phyloP scores from a whole-genome alignment of 1,139 yeast genomes.

The Geotrichum europaeum region DNA sequence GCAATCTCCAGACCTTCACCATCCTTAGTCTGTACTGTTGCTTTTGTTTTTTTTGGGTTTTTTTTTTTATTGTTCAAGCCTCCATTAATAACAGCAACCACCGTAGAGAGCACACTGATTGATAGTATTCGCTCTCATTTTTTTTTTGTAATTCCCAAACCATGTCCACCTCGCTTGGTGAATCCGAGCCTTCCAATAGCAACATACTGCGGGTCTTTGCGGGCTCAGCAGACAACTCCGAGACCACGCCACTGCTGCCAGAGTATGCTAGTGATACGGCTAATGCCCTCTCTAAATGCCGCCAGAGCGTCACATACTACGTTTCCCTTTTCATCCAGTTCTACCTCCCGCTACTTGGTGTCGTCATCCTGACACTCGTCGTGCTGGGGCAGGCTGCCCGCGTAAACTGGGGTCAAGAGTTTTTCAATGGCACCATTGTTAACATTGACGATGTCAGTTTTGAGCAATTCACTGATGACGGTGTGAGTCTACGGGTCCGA shows the following conservation, averaged over 20 bases:
- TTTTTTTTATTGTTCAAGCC: background rate
- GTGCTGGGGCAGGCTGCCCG: background rate
- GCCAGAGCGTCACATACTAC: background rate
- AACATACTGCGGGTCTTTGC: background rate
- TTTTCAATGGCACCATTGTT: slow-evolving; percentile 12
- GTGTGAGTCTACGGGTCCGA: slow-evolving; percentile 10
- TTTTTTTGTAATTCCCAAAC: background rate
- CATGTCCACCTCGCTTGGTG: background rate
- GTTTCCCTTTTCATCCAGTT: background rate
- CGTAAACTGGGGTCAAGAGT: slow-evolving; percentile 13
- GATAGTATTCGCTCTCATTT: background rate
- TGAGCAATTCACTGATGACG: slow-evolving; percentile 11
- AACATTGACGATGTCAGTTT: slow-evolving; percentile 9
- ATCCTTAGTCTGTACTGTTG: background rate
- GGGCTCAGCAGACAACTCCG: background rate
- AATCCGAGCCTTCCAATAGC: background rate
- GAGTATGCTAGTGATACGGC: background rate
- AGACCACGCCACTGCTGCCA: background rate
- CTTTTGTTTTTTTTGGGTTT: background rate
- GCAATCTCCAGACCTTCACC: background rate
- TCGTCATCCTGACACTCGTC: background rate
- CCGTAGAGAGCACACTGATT: background rate
- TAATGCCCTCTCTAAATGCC: background rate
- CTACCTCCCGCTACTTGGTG: background rate
- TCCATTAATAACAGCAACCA: background rate